Evolutionary conservation across 2,329 filamentous ascomycete genomes (phyloP), one percentile per base, ranked within the genome.

Genomic region (Epichloe scottii): DNA sequence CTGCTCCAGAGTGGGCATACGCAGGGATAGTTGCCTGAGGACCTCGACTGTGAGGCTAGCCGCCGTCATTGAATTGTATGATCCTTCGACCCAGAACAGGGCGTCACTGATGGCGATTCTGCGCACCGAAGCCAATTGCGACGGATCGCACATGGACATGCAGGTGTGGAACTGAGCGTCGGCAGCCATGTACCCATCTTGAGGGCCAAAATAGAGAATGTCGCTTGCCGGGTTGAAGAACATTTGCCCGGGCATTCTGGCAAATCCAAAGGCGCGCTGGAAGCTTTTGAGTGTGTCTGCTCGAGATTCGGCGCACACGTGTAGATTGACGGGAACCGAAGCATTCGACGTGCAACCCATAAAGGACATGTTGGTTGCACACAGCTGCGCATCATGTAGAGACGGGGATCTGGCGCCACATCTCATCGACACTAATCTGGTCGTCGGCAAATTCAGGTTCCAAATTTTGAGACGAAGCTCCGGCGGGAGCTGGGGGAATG

Each of bases 401-500:
- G 63, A 63, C 5, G 59, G 54, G 35, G 62, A 63, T 14, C 59
- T 59, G 38, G 62, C 60, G 30, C 67, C 68, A 59, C 70, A 74
- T 41, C 62, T 64, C 33, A 75, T 60, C 2, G 71, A 65, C 26
- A 76, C 68, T 46, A 76, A 62, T 34, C 73, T 71, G 11, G 68
- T 60, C 14, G 60, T 58, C 0, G 71, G 69, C 17, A 73, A 60
- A 56, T 67, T 74, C 55, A 70, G 64, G 40, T 63, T 63, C 74
- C 74, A 76, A 46, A 76, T 72, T 51, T 66, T 70, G 23, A 75
- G 61, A 11, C 74, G 71, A 15, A 76, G 61, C 56, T 76, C 74
- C 12, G 66, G 57, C 1, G 74, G 74, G 1, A 76, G 70, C 41
- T 58, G 60, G 17, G 64, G 53, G 54, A 76, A 76, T 46, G 63